Percentiles rank a stretch among this genome's conserved stretches.
phyloP scores from a whole-genome alignment of 495 filamentous ascomycete genomes.

The Tuber calosporum region DNA sequence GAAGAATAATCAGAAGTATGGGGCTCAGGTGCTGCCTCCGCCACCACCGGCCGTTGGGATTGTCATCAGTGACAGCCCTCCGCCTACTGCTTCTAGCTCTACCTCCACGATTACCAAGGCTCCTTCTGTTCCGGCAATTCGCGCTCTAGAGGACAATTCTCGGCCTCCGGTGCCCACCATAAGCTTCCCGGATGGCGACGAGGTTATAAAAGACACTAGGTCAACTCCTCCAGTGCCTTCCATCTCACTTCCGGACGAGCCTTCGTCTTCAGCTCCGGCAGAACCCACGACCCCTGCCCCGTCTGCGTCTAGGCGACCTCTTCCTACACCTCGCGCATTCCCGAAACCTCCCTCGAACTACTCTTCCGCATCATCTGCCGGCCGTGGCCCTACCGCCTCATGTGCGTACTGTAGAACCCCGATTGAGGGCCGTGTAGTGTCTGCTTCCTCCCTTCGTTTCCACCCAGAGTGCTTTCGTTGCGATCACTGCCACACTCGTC shows the following conservation, averaged over 20 bases:
- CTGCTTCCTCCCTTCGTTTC: slow-evolving; percentile 68
- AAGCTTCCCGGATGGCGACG: slow-evolving; percentile 38
- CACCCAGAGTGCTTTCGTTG: slow-evolving; percentile 92
- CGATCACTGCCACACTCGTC: slow-evolving; percentile 73
- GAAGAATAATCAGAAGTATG: slow-evolving; percentile 36
- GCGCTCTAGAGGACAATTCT: slow-evolving; percentile 48
- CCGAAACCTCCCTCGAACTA: slow-evolving; percentile 42
- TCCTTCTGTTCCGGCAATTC: slow-evolving; percentile 32
- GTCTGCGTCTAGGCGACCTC: slow-evolving; percentile 34
- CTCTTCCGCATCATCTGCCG: slow-evolving; percentile 45
- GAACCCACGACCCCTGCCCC: slow-evolving; percentile 40
- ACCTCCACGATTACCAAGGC: slow-evolving; percentile 19
- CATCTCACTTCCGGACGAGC: slow-evolving; percentile 47
- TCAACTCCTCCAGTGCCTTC: slow-evolving; percentile 42
- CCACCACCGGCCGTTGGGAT: slow-evolving; percentile 40
- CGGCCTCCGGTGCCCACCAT: slow-evolving; percentile 40
- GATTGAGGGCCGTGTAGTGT: slow-evolving; percentile 86
- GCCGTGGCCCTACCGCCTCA: slow-evolving; percentile 62
- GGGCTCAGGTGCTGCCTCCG: slow-evolving; percentile 41
- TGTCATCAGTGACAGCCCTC: slow-evolving; percentile 44
- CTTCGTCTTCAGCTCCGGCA: slow-evolving; percentile 43
- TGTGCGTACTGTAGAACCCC: slow-evolving; percentile 77
- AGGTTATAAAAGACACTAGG: slow-evolving; percentile 35
- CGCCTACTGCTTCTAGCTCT: slow-evolving; percentile 29
- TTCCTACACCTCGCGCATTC: slow-evolving; percentile 41